Conservation (phyloP, 192 early-diverging fungal genomes). For the Ambispora gerdemannii region DNA sequence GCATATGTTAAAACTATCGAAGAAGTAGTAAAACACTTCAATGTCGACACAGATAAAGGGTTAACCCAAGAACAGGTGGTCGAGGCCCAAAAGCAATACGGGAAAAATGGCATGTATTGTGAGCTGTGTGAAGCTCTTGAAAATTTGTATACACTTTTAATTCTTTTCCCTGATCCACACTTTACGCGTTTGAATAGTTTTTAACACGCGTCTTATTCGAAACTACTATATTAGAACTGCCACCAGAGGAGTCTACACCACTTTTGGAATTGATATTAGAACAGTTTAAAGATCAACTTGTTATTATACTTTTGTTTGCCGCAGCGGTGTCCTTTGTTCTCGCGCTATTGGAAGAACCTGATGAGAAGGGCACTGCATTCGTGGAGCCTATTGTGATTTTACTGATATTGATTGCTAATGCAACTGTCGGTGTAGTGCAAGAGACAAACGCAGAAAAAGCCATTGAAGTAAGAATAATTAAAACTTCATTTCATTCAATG, state of each 20-base stretch:
- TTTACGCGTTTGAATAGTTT: not conserved
- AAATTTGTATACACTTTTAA: not conserved
- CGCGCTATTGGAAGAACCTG: conserved; percentile 78
- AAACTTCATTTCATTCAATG: too few relatives aligned
- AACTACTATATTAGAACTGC: conserved; percentile 61
- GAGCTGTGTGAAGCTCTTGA: not conserved
- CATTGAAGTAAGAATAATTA: conserved; percentile 66
- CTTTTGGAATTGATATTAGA: conserved; percentile 91
- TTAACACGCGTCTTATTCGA: not conserved
- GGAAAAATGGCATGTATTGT: conserved; percentile 67
- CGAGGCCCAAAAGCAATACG: conserved; percentile 61
- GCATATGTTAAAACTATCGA: conserved; percentile 58
- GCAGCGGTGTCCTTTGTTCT: conserved; percentile 91
- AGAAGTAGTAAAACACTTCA: conserved; percentile 66
- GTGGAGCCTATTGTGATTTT: conserved; percentile 98
- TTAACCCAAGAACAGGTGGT: conserved; percentile 62
- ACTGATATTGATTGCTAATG: conserved; percentile 96
- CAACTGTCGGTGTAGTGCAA: conserved; percentile 94
- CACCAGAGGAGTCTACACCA: conserved; percentile 86
- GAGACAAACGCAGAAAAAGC: conserved; percentile 96
- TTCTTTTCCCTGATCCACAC: not conserved
- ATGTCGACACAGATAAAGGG: conserved; percentile 63
- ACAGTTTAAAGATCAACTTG: conserved; percentile 99
- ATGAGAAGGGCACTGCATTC: conserved; percentile 77
- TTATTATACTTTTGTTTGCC: conserved; percentile 89